Evolutionary conservation across 257 asterid genomes (phyloP), one percentile per base, ranked within the genome.

Genomic region (Rauvolfia tetraphylla): DNA sequence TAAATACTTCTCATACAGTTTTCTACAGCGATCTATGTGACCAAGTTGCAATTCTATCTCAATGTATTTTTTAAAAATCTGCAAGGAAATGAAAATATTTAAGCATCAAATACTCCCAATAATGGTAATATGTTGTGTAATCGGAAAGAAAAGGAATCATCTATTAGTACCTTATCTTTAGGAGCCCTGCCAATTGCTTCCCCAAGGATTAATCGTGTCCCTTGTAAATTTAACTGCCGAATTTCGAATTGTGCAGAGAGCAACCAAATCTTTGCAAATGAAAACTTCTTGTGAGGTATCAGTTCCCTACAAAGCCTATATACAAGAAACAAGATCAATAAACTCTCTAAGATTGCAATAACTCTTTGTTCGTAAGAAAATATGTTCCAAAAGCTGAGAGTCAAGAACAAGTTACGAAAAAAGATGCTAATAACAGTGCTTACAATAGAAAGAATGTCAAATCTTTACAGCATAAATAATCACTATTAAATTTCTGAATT

Each of bases 181-280:
- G 88, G 88, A 74, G 88, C 84, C 81, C 33, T 85, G 71, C 86
- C 88, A 68, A 85, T 85, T 5, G 88, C 88, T 29, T 75, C 74
- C 62, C 88, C 88, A 74, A 85, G 86, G 73, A 78, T 76, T 62
- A 39, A 69, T 27, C 88, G 78, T 2, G 88, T 86, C 63, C 80
- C 87, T 75, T 68, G 66, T 58, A 93, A 87, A 84, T 90, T 81
- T 77, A 89, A 76, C 78, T 91, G 97, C 36, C 98, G 93, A 58
- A 95, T 88, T 83, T 95, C 99, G 51, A 93, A 93, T 83, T 95
- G 96, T 17, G 98, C 99, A 36, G 98, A 96, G 91, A 95, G 83
- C 82, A 93, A 81, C 97, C 98, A 95, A 73, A 95, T 85, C 86
- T 95, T 95, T 74, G 98, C 96, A 82, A 90, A 91, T 6, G 99